These are phyloP conservation scores for Fusarium clavum DNA, from an alignment of 2,329 filamentous ascomycete species.

Conservation along the genomic window DNA sequence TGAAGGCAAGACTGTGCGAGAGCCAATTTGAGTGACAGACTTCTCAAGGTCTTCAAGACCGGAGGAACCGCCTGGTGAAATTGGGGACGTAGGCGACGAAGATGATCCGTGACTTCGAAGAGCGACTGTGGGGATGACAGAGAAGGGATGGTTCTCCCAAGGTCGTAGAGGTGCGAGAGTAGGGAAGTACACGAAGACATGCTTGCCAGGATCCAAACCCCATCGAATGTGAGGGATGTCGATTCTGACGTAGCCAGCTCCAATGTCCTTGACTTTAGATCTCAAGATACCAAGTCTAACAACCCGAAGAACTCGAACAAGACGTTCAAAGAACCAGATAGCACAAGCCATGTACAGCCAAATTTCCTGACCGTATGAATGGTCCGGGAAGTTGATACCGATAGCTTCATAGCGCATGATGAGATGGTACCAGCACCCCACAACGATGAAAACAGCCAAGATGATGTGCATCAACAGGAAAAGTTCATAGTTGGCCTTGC, in stretches of 20 bases:
- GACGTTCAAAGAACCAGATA: conserved; percentile 48
- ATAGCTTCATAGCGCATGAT: conserved; percentile 46
- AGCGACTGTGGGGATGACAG: conserved; percentile 11
- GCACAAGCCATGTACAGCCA: conserved; percentile 48
- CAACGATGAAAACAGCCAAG: conserved; percentile 55
- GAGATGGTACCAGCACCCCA: conserved; percentile 59
- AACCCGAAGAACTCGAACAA: conserved; percentile 42
- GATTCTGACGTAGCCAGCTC: conserved; percentile 3
- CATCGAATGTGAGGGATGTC: conserved; percentile 1
- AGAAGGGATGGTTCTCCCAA: conserved; percentile 23
- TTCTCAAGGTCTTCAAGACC: conserved; percentile 8
- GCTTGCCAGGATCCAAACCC: conserved; percentile 19
- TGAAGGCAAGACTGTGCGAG: not conserved
- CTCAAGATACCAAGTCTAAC: conserved; percentile 40
- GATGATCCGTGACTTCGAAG: not conserved
- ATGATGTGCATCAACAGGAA: conserved; percentile 59
- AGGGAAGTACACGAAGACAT: conserved; percentile 19
- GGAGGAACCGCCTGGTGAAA: not conserved
- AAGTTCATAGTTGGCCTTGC: conserved; percentile 56
- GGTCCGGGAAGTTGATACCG: conserved; percentile 2
- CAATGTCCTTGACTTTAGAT: conserved; percentile 19
- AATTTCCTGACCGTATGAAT: conserved; percentile 57
- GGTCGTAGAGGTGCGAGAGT: conserved; percentile 5
- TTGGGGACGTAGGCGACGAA: not conserved
- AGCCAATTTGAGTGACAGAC: not conserved